phyloP scores from a whole-genome alignment of 495 filamentous ascomycete genomes.

The Neurospora sp. region DNA sequence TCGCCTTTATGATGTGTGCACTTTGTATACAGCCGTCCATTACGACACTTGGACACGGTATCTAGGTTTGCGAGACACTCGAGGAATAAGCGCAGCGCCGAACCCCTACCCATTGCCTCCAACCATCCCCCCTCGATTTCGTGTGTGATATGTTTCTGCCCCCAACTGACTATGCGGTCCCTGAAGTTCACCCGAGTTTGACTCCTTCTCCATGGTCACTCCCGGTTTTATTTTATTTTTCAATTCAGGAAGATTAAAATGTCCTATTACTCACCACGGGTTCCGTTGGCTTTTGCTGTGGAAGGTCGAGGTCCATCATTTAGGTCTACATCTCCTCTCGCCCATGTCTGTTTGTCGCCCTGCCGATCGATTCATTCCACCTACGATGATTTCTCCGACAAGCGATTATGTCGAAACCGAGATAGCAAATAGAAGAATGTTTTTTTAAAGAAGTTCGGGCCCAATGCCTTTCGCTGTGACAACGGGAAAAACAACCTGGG shows the following conservation, averaged over 20 bases:
- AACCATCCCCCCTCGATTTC: conserved; percentile 9
- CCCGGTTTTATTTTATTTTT: conserved; percentile 29
- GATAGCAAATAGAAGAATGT: background rate
- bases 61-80: background rate
- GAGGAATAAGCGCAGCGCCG: background rate
- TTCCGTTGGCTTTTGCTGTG: conserved; percentile 28
- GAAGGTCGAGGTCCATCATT: conserved; percentile 38
- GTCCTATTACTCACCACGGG: conserved; percentile 42
- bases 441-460: background rate
- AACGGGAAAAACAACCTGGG: background rate
- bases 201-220: conserved; percentile 33
- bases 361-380: background rate
- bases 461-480: background rate
- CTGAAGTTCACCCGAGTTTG: conserved; percentile 22
- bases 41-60: background rate
- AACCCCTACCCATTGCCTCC: background rate
- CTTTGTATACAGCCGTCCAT: background rate
- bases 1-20: background rate
- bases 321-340: conserved; percentile 26
- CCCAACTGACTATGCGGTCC: background rate
- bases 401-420: background rate
- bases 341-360: background rate
- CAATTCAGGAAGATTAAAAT: conserved; percentile 36
- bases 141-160: conserved; percentile 9
- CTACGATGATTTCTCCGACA: background rate